phyloP scores from a whole-genome alignment of 1,284 basidiomycete genomes.

The Pseudozyma tsukubaensis region DNA sequence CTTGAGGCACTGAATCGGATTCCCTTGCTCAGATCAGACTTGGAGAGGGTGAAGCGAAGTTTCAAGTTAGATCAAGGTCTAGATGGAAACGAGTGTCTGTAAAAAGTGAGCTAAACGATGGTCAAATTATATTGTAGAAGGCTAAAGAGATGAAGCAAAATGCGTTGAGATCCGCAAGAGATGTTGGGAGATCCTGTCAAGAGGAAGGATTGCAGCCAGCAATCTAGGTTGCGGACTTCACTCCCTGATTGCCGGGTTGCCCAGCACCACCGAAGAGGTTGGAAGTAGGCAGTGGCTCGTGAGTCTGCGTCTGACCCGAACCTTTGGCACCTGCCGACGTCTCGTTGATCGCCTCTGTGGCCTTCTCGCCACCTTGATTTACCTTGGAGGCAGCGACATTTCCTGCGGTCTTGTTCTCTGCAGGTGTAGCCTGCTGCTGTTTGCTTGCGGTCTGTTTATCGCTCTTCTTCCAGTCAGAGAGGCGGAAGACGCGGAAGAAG shows the following conservation, averaged over 20 bases:
- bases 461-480: constrained; percentile 23
- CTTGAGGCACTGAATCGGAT: too few species aligned
- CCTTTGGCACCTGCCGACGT: constrained; percentile 28
- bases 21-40: too few species aligned
- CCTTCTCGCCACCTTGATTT: constrained; percentile 12
- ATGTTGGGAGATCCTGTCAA: too few species aligned
- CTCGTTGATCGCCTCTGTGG: constrained; percentile 2
- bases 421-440: neutral
- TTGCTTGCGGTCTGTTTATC: constrained; percentile 15
- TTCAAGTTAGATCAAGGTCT: too few species aligned
- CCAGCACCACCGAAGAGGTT: constrained; percentile 21
- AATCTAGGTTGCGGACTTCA: too few species aligned
- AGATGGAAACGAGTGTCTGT: too few species aligned
- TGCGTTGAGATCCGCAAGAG: too few species aligned
- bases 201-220: too few species aligned
- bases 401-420: constrained; percentile 1
- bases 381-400: constrained; percentile 7
- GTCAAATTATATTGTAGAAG: too few species aligned
- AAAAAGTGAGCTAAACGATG: too few species aligned
- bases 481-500: constrained; percentile 55
- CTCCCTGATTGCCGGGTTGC: neutral
- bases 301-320: constrained; percentile 7
- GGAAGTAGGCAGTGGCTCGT: neutral
- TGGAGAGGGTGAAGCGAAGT: too few species aligned
- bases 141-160: too few species aligned